Evolutionary conservation across 352 stramenopile species (phyloP), one percentile per base, ranked within the genome.

Genomic region (Phytophthora idaei): DNA sequence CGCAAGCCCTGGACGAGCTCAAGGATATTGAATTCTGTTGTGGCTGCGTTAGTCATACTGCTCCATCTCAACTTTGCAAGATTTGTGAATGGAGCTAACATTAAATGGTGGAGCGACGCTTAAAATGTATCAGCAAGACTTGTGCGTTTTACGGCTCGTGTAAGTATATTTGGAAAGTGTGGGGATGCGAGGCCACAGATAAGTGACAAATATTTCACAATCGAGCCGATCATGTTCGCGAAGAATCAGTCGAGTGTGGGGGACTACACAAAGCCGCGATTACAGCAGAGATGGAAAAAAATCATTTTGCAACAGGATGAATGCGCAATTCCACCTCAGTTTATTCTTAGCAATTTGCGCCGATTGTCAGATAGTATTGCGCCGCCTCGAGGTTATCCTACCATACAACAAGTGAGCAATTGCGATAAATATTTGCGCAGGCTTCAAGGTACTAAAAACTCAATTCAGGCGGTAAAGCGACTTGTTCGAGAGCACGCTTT

Each of bases 231-330:
- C 32, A 63, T 15, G 8, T 49, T 5, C 10, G 55, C 7, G 44
- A 39, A 8, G 14, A 39, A 25, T 11, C 15, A 5, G 1, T 29
- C 3, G 31, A 54, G 14, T 62, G 55, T 17, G 28, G 39, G 39
- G 55, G 29, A 29, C 3, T 6, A 32, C 29, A 32, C 29, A 32
- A 32, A 6, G 29, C 29, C 3, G 3, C 14, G 11, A 46, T 55
- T 28, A 50, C 44, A 4, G 15, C 17, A 10, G 57, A 57, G 5
- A 57, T 50, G 56, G n/a, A n/a, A 64, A 32, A 32, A 64, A n/a
- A 51, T 34, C 27, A 51, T 56, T 29, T 42, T 63, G 10, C 45
- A 63, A 17, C 45, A 56, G 39, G 34, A 63, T 31, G 56, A 63
- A 29, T 57, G 57, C n/a, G 34, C 12, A 6, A 36, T 64, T 21